These are phyloP conservation scores for Xylariomycetidae sp. DNA, from an alignment of 2,329 filamentous ascomycete species.

Conservation along the genomic window DNA sequence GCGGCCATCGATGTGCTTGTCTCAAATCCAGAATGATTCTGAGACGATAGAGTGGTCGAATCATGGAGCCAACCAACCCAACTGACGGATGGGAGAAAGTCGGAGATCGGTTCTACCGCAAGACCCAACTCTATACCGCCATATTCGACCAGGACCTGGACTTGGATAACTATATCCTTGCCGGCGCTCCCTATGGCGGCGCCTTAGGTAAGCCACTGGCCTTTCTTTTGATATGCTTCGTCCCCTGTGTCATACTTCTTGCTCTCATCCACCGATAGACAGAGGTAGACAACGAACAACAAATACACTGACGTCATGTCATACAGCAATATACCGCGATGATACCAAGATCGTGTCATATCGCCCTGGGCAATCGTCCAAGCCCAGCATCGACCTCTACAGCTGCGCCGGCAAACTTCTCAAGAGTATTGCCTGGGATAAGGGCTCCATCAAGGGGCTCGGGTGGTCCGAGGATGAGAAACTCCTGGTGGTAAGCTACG, in stretches of 20 bases:
- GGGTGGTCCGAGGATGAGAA: constrained; percentile 97
- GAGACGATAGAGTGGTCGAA: constrained; percentile 28
- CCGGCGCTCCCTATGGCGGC: constrained; percentile 88
- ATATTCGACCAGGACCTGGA: constrained; percentile 92
- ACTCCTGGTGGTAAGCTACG: constrained; percentile 79
- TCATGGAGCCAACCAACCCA: constrained; percentile 58
- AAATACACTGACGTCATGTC: constrained; percentile 20
- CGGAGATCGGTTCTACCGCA: constrained; percentile 92
- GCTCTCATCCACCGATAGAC: not conserved
- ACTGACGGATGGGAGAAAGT: constrained; percentile 93
- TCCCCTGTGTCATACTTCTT: not conserved
- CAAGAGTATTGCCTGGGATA: constrained; percentile 84
- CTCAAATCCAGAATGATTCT: too few relatives aligned
- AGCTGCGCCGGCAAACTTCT: constrained; percentile 88
- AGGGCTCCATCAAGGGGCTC: constrained; percentile 78
- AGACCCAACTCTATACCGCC: constrained; percentile 86
- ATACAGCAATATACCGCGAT: constrained; percentile 80
- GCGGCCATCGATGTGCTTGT: too few relatives aligned
- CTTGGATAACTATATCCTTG: constrained; percentile 88
- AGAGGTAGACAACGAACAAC: too few relatives aligned
- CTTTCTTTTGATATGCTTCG: constrained; percentile 7
- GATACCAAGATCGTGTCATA: constrained; percentile 79
- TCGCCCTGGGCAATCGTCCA: constrained; percentile 64
- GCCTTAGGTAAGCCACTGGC: constrained; percentile 69
- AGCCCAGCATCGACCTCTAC: constrained; percentile 89